Evolutionary conservation across 805 yeast genomes (phyloP).

Genomic region (Sugiyamaella smithiae): DNA sequence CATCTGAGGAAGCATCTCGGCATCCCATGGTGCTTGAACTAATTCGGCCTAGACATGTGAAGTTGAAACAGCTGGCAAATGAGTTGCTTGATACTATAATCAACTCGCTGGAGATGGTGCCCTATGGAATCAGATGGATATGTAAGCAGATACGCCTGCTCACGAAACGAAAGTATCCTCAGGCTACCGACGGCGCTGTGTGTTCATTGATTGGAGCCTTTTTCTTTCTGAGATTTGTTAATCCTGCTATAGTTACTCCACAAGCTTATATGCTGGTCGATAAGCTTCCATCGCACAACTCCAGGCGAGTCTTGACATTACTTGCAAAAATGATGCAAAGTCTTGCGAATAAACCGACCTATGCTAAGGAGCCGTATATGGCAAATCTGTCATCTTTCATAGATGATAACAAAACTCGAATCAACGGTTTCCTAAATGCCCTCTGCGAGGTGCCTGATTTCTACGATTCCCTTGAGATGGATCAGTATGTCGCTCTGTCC

Average conservation of each 20-base stretch:
- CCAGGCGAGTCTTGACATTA: slow-evolving; percentile 67
- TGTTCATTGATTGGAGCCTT: slow-evolving; percentile 69
- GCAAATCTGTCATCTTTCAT: slow-evolving; percentile 28
- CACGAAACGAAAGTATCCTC: slow-evolving; percentile 61
- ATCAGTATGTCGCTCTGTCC: slow-evolving; percentile 38
- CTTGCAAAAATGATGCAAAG: slow-evolving; percentile 82
- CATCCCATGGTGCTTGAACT: slow-evolving; percentile 32
- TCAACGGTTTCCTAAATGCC: slow-evolving; percentile 34
- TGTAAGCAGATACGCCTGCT: slow-evolving; percentile 60
- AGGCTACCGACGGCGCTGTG: slow-evolving; percentile 41
- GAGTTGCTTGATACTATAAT: slow-evolving; percentile 52
- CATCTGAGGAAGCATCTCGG: slow-evolving; percentile 32
- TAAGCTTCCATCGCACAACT: slow-evolving; percentile 37
- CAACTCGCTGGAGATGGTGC: slow-evolving; percentile 54
- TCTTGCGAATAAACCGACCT: slow-evolving; percentile 78
- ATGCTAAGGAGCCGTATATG: slow-evolving; percentile 48
- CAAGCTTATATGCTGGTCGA: slow-evolving; percentile 50
- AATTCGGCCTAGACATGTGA: slow-evolving; percentile 29
- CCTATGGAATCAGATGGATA: slow-evolving; percentile 67
- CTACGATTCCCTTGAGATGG: slow-evolving; percentile 38
- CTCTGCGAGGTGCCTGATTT: slow-evolving; percentile 41
- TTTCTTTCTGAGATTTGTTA: slow-evolving; percentile 71
- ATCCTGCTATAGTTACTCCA: slow-evolving; percentile 91
- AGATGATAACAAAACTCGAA: slow-evolving; percentile 29
- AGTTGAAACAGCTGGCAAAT: slow-evolving; percentile 27